phyloP scores from a whole-genome alignment of 768 basidiomycete genomes.

The Candolleomyces aberdarensis region DNA sequence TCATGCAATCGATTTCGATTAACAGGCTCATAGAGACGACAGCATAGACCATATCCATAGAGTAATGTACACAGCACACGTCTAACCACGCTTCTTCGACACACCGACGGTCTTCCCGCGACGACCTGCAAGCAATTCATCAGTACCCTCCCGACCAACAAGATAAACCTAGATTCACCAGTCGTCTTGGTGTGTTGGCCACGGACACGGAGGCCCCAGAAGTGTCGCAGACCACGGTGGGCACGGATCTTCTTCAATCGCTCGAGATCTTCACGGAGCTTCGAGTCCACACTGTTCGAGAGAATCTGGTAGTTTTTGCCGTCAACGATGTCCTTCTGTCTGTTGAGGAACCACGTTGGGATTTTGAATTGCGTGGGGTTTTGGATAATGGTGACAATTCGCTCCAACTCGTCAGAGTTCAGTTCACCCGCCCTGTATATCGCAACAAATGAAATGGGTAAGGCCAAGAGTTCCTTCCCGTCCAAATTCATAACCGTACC shows the following conservation, averaged over 20 bases:
- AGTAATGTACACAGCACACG: slow-evolving; percentile 11
- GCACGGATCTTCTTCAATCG: slow-evolving; percentile 98
- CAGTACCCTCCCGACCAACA: slow-evolving; percentile 5
- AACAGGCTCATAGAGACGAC: background rate
- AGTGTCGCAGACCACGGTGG: slow-evolving; percentile 90
- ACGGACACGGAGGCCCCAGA: slow-evolving; percentile 92
- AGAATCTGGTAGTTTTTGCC: slow-evolving; percentile 96
- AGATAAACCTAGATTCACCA: slow-evolving; percentile 45
- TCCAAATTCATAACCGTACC: slow-evolving; percentile 50
- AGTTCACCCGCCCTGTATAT: slow-evolving; percentile 88
- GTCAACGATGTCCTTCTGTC: slow-evolving; percentile 96
- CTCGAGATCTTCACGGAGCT: slow-evolving; percentile 97
- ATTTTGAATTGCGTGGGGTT: slow-evolving; percentile 99
- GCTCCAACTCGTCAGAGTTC: slow-evolving; percentile 99
- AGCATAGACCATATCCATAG: slow-evolving; percentile 6
- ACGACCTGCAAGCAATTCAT: slow-evolving; percentile 53
- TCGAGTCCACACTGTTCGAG: slow-evolving; percentile 96
- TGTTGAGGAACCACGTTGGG: slow-evolving; percentile 98
- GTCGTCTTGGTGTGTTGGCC: slow-evolving; percentile 99
- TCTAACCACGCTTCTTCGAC: slow-evolving; percentile 80
- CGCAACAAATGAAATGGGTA: background rate
- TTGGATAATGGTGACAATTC: slow-evolving; percentile 98
- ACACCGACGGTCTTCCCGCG: slow-evolving; percentile 96
- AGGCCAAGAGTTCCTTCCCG: slow-evolving; percentile 2
- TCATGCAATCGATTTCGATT: background rate